These are phyloP conservation scores for Tetramitus jugosus DNA, from an alignment of 208 protist species.

Conservation along the genomic window DNA sequence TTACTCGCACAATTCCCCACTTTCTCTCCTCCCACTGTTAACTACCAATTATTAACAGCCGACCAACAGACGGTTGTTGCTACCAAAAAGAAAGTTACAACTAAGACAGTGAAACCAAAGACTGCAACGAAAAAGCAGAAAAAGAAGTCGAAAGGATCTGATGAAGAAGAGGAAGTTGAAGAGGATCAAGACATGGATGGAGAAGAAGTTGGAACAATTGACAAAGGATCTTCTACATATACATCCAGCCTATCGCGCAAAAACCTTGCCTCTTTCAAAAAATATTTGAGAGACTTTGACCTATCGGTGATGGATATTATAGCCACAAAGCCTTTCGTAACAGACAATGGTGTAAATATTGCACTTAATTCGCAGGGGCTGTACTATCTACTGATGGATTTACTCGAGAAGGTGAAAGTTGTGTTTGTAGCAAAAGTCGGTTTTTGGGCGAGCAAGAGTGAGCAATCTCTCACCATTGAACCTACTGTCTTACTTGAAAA, in stretches of 20 bases:
- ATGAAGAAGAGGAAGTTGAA: neutral
- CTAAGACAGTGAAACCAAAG: neutral
- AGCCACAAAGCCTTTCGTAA: neutral
- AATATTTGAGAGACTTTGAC: neutral
- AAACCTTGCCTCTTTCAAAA: neutral
- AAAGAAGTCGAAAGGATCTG: neutral
- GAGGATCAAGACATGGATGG: neutral
- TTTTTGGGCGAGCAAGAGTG: too few relatives aligned
- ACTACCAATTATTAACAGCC: neutral
- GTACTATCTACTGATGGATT: conserved; percentile 6
- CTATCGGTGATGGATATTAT: neutral
- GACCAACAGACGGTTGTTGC: neutral
- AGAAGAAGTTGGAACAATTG: neutral
- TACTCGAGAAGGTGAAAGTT: neutral
- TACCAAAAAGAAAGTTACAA: neutral
- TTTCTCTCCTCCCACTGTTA: neutral
- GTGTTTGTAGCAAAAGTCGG: too few relatives aligned
- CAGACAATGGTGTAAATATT: neutral
- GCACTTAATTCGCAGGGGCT: neutral
- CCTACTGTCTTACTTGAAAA: too few relatives aligned
- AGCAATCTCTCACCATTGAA: too few relatives aligned
- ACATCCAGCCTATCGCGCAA: neutral
- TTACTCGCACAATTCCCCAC: neutral
- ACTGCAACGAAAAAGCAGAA: neutral
- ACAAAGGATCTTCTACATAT: neutral